Evolutionary conservation across 305 asterid genomes (phyloP).

Genomic region (Salvia sclarea): DNA sequence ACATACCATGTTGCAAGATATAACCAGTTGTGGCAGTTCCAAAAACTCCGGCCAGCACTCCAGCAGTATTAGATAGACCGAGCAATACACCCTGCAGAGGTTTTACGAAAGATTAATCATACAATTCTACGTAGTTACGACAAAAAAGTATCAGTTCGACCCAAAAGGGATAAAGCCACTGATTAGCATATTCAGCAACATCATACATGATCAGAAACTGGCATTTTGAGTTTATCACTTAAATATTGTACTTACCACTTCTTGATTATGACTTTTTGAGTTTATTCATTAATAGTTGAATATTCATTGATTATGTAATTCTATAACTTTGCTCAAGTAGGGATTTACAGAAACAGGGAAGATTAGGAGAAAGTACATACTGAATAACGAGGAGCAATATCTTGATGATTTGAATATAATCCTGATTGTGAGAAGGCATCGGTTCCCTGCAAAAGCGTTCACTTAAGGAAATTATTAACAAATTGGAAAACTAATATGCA

Average conservation of each 20-base stretch:
- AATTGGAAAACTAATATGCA: not conserved
- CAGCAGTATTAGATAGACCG: slow-evolving; percentile 90
- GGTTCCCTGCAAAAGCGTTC: slow-evolving; percentile 54
- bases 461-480: slow-evolving; percentile 12
- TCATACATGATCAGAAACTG: not conserved
- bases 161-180: not conserved
- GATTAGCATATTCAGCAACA: not conserved
- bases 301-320: not conserved
- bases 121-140: not conserved
- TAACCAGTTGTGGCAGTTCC: slow-evolving; percentile 94
- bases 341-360: not conserved
- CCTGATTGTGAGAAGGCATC: slow-evolving; percentile 97
- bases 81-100: slow-evolving; percentile 74
- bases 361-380: slow-evolving; percentile 44
- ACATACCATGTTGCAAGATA: slow-evolving; percentile 84
- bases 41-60: slow-evolving; percentile 89
- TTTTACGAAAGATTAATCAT: slow-evolving; percentile 4
- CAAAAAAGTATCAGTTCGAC: not conserved
- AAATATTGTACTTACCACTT: not conserved
- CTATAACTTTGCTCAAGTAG: not conserved
- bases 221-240: too few species aligned
- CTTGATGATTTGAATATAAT: slow-evolving; percentile 86
- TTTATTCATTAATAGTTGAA: slow-evolving; percentile 14
- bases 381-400: slow-evolving; percentile 90
- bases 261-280: not conserved